These are phyloP conservation scores for Diutina ranongensis DNA, from an alignment of 1,139 yeast species.

Conservation along the genomic window DNA sequence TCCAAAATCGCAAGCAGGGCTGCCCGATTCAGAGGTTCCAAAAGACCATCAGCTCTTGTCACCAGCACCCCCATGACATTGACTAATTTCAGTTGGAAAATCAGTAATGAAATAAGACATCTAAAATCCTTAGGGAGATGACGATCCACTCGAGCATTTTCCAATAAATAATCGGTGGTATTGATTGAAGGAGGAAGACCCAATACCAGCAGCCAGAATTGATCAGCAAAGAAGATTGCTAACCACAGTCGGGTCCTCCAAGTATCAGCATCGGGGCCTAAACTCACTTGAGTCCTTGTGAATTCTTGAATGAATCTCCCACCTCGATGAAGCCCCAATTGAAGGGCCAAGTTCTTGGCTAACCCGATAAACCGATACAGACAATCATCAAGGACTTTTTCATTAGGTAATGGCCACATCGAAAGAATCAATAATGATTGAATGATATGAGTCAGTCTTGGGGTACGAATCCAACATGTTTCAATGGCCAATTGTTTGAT, in stretches of 20 bases:
- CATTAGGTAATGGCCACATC: constrained; percentile 90
- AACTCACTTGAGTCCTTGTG: constrained; percentile 76
- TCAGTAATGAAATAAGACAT: constrained; percentile 60
- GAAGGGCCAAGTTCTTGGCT: constrained; percentile 77
- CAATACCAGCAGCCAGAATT: constrained; percentile 79
- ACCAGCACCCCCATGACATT: constrained; percentile 84
- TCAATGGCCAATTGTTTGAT: constrained; percentile 85
- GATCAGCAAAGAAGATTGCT: constrained; percentile 78
- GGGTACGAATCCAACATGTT: constrained; percentile 89
- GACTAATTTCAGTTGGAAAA: constrained; percentile 76
- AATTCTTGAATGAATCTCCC: constrained; percentile 81
- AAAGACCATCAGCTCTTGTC: constrained; percentile 80
- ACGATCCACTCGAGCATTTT: constrained; percentile 62
- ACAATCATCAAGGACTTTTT: constrained; percentile 85
- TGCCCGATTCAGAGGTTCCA: constrained; percentile 76
- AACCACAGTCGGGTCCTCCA: constrained; percentile 95
- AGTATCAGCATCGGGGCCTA: constrained; percentile 79
- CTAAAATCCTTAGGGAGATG: constrained; percentile 62
- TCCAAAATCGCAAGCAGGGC: constrained; percentile 67
- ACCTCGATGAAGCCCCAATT: constrained; percentile 88
- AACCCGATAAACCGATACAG: constrained; percentile 81
- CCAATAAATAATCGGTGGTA: constrained; percentile 74
- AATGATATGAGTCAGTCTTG: constrained; percentile 86
- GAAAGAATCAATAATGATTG: constrained; percentile 77
- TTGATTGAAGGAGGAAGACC: constrained; percentile 79